These are phyloP conservation scores for Pyrus betulifolia DNA, from an alignment of 306 rosid genomes.

Conservation along the genomic window DNA sequence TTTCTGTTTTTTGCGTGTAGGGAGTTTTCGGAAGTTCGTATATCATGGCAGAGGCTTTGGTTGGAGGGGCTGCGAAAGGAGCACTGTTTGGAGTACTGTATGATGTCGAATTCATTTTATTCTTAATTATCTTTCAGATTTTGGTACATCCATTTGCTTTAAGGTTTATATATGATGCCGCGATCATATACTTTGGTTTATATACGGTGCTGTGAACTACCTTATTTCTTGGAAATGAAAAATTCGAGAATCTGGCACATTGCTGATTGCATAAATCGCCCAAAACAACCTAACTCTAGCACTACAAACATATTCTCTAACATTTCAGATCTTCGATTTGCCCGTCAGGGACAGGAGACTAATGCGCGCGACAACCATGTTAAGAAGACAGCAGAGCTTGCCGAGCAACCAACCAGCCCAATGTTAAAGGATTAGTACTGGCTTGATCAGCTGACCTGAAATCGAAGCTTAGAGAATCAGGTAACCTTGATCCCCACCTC, in stretches of 20 bases:
- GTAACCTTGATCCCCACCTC: constrained; percentile 45
- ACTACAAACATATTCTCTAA: no score
- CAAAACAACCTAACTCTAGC: neutral
- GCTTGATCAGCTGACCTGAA: constrained; percentile 62
- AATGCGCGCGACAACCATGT: constrained; percentile 37
- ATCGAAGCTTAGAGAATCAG: constrained; percentile 50
- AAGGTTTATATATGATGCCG: no score
- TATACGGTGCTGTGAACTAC: neutral
- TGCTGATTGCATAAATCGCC: no score
- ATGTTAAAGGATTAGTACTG: constrained; percentile 46
- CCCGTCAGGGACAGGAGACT: constrained; percentile 40
- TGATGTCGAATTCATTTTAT: neutral
- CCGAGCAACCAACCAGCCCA: constrained; percentile 49
- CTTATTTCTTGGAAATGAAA: neutral
- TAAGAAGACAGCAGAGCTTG: constrained; percentile 50
- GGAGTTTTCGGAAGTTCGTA: neutral
- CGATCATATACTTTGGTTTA: no score
- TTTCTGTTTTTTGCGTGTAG: no score
- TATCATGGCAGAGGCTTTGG: neutral
- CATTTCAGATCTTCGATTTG: constrained; percentile 36
- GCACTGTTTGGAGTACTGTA: neutral
- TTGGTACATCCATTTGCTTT: no score
- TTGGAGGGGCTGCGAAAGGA: constrained; percentile 1
- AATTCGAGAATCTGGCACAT: neutral
- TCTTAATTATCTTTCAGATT: no score